These are phyloP conservation scores for Candida xyloterini DNA, from an alignment of 805 yeast species.

Conservation along the genomic window DNA sequence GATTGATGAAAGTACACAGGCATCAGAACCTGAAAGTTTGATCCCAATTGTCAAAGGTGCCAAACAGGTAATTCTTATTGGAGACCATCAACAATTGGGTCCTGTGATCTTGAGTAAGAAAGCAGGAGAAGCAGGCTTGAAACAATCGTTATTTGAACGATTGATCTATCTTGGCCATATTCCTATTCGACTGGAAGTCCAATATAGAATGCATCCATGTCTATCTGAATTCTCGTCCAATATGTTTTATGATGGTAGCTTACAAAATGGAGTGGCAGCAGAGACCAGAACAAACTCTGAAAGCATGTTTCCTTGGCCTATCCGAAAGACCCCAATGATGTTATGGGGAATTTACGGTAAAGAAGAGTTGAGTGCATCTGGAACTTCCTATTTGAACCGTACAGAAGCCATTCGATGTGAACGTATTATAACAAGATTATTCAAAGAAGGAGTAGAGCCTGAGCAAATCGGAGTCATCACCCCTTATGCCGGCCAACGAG, in stretches of 20 bases:
- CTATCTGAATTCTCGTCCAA: constrained; percentile 85
- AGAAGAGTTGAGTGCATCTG: constrained; percentile 81
- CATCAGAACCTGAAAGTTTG: constrained; percentile 87
- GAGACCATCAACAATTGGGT: constrained; percentile 95
- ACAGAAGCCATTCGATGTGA: constrained; percentile 90
- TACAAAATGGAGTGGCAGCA: constrained; percentile 87
- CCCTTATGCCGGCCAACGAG: constrained; percentile 92
- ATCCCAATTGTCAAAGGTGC: constrained; percentile 90
- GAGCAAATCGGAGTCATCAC: constrained; percentile 88
- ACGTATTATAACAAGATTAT: constrained; percentile 65
- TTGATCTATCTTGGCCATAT: constrained; percentile 75
- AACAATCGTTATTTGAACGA: constrained; percentile 85
- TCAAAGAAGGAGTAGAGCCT: constrained; percentile 75
- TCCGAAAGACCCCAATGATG: constrained; percentile 84
- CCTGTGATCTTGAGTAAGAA: constrained; percentile 80
- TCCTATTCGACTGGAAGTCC: constrained; percentile 86
- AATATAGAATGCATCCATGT: constrained; percentile 92
- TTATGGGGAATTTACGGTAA: constrained; percentile 88
- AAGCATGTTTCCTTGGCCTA: constrained; percentile 86
- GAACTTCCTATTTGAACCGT: constrained; percentile 78
- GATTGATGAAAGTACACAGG: constrained; percentile 92
- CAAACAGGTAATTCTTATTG: constrained; percentile 80
- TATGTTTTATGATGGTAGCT: constrained; percentile 87
- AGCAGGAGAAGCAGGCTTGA: constrained; percentile 84
- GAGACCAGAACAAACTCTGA: constrained; percentile 55